These are phyloP conservation scores for Pichia sp. DNA, from an alignment of 1,139 yeast genomes.

Conservation along the genomic window DNA sequence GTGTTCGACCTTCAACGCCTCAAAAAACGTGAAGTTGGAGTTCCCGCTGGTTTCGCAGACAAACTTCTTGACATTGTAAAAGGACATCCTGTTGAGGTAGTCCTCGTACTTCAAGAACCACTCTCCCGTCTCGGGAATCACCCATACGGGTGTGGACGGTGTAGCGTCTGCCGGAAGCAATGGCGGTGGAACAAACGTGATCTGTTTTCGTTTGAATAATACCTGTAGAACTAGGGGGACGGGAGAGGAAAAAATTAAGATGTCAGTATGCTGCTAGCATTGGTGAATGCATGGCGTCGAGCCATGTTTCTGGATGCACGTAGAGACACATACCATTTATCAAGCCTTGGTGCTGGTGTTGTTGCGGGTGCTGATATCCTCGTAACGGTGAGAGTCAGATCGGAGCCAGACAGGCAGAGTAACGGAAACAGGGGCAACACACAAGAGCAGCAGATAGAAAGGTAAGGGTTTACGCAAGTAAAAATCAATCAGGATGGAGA, in stretches of 20 bases:
- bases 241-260: neutral
- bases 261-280: no score
- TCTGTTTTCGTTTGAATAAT: constrained; percentile 67
- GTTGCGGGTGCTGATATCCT: neutral
- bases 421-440: neutral
- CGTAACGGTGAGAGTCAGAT: neutral
- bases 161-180: constrained; percentile 50
- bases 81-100: constrained; percentile 65
- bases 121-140: constrained; percentile 79
- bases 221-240: constrained; percentile 39
- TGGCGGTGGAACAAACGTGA: constrained; percentile 53
- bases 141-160: constrained; percentile 58
- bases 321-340: neutral
- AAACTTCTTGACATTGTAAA: constrained; percentile 69
- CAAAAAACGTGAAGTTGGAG: constrained; percentile 83
- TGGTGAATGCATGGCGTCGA: neutral
- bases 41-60: constrained; percentile 96
- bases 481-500: neutral
- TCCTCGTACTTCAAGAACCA: constrained; percentile 78
- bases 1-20: constrained; percentile 77
- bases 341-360: neutral
- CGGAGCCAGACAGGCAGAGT: neutral
- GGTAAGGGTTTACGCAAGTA: neutral
- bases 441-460: neutral
- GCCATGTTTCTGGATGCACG: neutral